Base-by-base conservation (phyloP, 164 flowering plant genomes). In the Umbellularia californica region DNA sequence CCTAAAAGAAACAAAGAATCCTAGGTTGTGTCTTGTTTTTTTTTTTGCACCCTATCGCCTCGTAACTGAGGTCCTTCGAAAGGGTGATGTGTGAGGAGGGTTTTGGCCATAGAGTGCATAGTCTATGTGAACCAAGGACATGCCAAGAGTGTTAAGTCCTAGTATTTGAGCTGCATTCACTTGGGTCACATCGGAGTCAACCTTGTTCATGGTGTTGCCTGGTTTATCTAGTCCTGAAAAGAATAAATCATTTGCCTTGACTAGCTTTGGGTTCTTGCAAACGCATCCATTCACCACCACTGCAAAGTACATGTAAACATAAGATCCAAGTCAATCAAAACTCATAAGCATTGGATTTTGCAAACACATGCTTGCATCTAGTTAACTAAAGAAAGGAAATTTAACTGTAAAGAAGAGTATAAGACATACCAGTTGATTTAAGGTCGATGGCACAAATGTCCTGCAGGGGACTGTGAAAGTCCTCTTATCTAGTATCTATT, bases 121-220 rank as follows among this genome's bases (percentile, higher is more conserved):
- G 73, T 77, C 80, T 20, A 77, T 22, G 27, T 70, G 76, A 5
- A 22, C 76, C 73, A 63, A 47, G 28, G 80, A 77, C 77, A 77
- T 73, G 9, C 76, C 80, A 0, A 77, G 70, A 14, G 80, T 77
- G 66, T 77, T 77, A 58, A 73, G 80, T 12, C 65, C 76, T 20
- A 74, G 70, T 1, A 77, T 62, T 33, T 77, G 76, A 17, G 70
- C 65, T n/a, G 70, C 73, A 64, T 50, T 74, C 12, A 70, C 80
- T 5, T 17, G 47, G 28, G 74, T 77, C 3, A 77, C 76, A 30
- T 13, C 20, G 0, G 76, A 76, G 20, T 68, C 75, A 0, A 76
- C 41, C 2, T 14, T 71, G 50, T 72, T 77, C 11, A 52, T 11
- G 2, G 77, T 74, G 70, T 70, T 23, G 20, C 80, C 77, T 0